Conservation (phyloP, 305 asterid species). For the Withania somnifera region DNA sequence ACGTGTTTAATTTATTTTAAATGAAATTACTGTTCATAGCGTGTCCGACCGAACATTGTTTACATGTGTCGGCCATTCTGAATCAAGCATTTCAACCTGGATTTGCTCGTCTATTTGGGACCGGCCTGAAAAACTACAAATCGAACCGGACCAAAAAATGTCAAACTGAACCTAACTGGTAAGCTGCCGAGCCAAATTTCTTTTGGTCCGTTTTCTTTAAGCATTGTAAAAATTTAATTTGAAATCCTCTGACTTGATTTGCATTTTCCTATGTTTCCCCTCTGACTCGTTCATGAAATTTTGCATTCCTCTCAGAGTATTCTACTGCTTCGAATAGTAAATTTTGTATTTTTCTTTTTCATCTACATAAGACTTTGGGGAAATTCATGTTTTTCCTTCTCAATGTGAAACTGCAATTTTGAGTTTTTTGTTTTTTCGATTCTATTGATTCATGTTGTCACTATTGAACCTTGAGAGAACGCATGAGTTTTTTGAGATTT, state of each 20-base stretch:
- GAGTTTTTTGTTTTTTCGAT: conserved; percentile 13
- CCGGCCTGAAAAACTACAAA: too few relatives aligned
- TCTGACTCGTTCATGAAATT: background rate
- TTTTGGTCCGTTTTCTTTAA: conserved; percentile 20
- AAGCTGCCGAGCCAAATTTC: too few relatives aligned
- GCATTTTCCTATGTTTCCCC: conserved; percentile 7
- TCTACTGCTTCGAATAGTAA: conserved; percentile 12
- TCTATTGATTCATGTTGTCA: conserved; percentile 12
- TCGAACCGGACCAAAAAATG: too few relatives aligned
- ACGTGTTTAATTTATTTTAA: too few relatives aligned
- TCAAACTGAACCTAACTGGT: too few relatives aligned
- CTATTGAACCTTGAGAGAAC: conserved; percentile 23
- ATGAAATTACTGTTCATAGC: too few relatives aligned
- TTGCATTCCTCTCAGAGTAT: background rate
- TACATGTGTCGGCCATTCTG: too few relatives aligned
- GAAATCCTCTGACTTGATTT: conserved; percentile 1
- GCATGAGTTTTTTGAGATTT: too few relatives aligned
- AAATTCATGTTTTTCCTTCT: conserved; percentile 9
- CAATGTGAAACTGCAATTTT: conserved; percentile 7
- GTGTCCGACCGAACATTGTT: too few relatives aligned
- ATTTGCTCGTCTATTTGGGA: too few relatives aligned
- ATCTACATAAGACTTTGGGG: background rate
- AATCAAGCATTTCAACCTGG: too few relatives aligned
- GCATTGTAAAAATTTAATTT: conserved; percentile 13
- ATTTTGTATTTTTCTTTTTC: conserved; percentile 11